Evolutionary conservation across 2,329 filamentous ascomycete genomes (phyloP).

Genomic region (Zymoseptoria brevis): DNA sequence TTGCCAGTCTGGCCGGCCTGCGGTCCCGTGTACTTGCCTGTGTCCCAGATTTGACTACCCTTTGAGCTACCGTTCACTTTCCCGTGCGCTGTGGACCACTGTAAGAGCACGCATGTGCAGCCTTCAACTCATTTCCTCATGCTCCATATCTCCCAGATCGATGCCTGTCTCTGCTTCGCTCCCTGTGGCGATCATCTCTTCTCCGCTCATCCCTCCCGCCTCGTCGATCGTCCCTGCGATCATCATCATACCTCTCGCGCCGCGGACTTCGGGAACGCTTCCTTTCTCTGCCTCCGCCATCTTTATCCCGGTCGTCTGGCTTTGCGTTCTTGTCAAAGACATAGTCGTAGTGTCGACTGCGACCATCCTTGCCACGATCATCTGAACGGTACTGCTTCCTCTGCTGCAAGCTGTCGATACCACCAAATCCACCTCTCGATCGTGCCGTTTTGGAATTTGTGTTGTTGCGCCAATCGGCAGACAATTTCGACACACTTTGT

Average conservation of each 20-base stretch:
- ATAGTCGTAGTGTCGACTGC: slow-evolving; percentile 60
- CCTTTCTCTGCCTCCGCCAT: slow-evolving; percentile 10
- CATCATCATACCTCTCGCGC: slow-evolving; percentile 13
- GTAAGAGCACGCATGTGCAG: not conserved
- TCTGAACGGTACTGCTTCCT: slow-evolving; percentile 79
- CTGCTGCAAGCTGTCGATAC: slow-evolving; percentile 80
- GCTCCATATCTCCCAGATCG: slow-evolving; percentile 3
- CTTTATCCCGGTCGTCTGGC: slow-evolving; percentile 6
- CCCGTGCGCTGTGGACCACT: not conserved
- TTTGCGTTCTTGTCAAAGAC: slow-evolving; percentile 62
- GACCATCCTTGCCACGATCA: slow-evolving; percentile 27
- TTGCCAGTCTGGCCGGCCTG: no score
- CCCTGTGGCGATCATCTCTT: slow-evolving; percentile 14
- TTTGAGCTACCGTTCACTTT: no score
- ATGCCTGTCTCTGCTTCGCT: slow-evolving; percentile 13
- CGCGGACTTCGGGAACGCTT: slow-evolving; percentile 26
- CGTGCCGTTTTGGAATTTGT: slow-evolving; percentile 71
- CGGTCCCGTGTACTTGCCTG: no score
- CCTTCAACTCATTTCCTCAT: slow-evolving; percentile 2
- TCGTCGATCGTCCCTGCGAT: slow-evolving; percentile 9
- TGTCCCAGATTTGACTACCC: no score
- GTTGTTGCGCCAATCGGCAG: slow-evolving; percentile 78
- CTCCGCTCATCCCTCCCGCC: slow-evolving; percentile 12
- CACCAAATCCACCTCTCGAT: slow-evolving; percentile 75
- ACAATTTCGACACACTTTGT: slow-evolving; percentile 80